These are phyloP conservation scores for Phylloboletellus chloephorus DNA, from an alignment of 1,284 basidiomycete genomes.

Conservation along the genomic window DNA sequence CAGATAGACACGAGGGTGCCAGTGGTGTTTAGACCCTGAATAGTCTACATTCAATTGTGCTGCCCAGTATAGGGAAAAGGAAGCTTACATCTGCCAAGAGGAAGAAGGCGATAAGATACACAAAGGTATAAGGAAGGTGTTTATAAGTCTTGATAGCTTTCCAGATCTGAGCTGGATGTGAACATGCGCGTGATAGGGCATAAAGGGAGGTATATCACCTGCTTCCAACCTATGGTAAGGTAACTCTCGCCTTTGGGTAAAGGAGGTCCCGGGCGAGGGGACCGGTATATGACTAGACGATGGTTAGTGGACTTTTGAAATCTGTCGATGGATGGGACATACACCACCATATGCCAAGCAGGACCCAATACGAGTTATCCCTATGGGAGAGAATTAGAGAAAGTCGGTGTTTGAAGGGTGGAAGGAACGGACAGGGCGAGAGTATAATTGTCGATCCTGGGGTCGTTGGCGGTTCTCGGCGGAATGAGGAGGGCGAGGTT, in stretches of 20 bases:
- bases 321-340: slow-evolving; percentile 23
- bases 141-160: slow-evolving; percentile 63
- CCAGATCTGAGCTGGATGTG: slow-evolving; percentile 50
- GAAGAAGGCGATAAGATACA: slow-evolving; percentile 72
- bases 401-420: background rate
- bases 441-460: slow-evolving; percentile 69
- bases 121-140: slow-evolving; percentile 69
- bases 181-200: background rate
- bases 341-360: slow-evolving; percentile 81
- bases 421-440: slow-evolving; percentile 47
- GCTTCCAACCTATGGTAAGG: slow-evolving; percentile 76
- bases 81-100: slow-evolving; percentile 61
- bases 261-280: slow-evolving; percentile 66
- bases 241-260: slow-evolving; percentile 69
- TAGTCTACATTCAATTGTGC: background rate
- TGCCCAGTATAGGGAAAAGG: background rate
- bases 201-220: slow-evolving; percentile 36
- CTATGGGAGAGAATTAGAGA: slow-evolving; percentile 30
- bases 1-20: slow-evolving; percentile 70
- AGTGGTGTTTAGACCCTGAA: slow-evolving; percentile 71
- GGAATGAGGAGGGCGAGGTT: slow-evolving; percentile 74
- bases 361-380: slow-evolving; percentile 70
- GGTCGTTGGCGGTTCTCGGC: slow-evolving; percentile 43
- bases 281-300: slow-evolving; percentile 63
- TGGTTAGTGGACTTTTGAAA: background rate